Percentiles rank a stretch among this genome's conserved stretches.
Conservation (phyloP, 2,329 filamentous ascomycete genomes). For the Beauveria caledonica region DNA sequence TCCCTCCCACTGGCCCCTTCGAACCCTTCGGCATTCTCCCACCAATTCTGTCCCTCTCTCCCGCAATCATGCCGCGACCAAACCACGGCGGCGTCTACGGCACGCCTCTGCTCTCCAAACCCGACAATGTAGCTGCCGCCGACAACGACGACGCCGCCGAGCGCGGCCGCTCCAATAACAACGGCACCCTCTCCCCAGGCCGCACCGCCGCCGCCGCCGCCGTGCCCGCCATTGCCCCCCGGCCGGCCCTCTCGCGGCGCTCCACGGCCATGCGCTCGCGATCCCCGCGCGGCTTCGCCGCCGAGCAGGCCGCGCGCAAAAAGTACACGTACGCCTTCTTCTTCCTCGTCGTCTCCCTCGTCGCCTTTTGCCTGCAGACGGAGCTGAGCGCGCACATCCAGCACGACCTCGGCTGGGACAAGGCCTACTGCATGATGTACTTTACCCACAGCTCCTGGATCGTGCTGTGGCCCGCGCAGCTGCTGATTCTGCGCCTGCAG, state of each 20-base stretch:
- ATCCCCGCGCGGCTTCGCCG: slow-evolving; percentile 51
- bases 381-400: slow-evolving; percentile 95
- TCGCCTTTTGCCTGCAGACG: slow-evolving; percentile 89
- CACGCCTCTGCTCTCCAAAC: slow-evolving; percentile 33
- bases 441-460: slow-evolving; percentile 93
- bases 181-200: slow-evolving; percentile 15
- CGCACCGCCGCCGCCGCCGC: slow-evolving; percentile 23
- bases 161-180: slow-evolving; percentile 18
- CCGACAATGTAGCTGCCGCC: slow-evolving; percentile 17
- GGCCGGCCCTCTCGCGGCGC: slow-evolving; percentile 29
- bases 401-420: slow-evolving; percentile 85
- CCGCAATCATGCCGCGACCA: slow-evolving; percentile 33
- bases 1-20: neutral
- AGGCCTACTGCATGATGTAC: slow-evolving; percentile 99
- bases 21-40: no score
- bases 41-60: no score
- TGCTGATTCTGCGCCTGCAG: slow-evolving; percentile 71
- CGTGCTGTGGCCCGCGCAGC: slow-evolving; percentile 78
- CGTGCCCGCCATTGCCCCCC: slow-evolving; percentile 16
- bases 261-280: slow-evolving; percentile 64
- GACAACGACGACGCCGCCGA: slow-evolving; percentile 17
- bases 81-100: slow-evolving; percentile 38
- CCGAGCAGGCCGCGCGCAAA: slow-evolving; percentile 48
- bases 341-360: slow-evolving; percentile 73
- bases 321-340: slow-evolving; percentile 83